Evolutionary conservation across 495 filamentous ascomycete genomes (phyloP), one percentile per base, ranked within the genome.

Genomic region (Podospora appendiculata): DNA sequence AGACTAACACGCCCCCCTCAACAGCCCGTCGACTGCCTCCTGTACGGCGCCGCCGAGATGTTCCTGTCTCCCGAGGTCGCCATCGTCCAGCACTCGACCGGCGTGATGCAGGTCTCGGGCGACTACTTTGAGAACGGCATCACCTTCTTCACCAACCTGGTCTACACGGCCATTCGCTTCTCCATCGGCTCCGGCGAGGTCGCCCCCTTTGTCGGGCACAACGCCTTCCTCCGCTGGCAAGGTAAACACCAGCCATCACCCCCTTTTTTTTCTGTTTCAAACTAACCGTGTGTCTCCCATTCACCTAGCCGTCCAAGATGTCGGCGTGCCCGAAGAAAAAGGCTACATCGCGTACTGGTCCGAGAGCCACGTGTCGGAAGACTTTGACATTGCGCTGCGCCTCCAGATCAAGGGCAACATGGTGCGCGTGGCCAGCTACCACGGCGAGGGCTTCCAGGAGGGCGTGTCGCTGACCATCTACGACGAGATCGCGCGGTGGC

Each of bases 401-500:
- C 75, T 89, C 10, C 86, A 89, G 62, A 77, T 73, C 36, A 69
- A 58, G 53, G 85, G 86, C 4, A 86, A 85, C 61, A 79, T 81
- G 53, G 78, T 88, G 49, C 81, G 86, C 16, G 71, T 88, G 1
- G 86, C 78, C 38, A 78, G 81, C 8, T 89, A 83, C 70, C 74
- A 80, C 17, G 79, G 79, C 43, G 77, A 84, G 14, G 85, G 81
- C 32, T 89, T 87, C 69, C 87, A 88, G 60, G 86, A 89, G 58
- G 86, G 86, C 52, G 86, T 89, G 4, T 89, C 86, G 7, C 71
- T 89, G 14, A 89, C 86, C 10, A 86, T 89, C 17, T 89, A 88
- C 63, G 86, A 89, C 62, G 86, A 89, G 61, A 70, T 89, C 25
- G 79, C 83, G 3, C 81, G 86, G 41, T 89, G 85, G 85, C 85